These are phyloP conservation scores for Aspergillus latus DNA, from an alignment of 2,329 filamentous ascomycete species.

Conservation along the genomic window DNA sequence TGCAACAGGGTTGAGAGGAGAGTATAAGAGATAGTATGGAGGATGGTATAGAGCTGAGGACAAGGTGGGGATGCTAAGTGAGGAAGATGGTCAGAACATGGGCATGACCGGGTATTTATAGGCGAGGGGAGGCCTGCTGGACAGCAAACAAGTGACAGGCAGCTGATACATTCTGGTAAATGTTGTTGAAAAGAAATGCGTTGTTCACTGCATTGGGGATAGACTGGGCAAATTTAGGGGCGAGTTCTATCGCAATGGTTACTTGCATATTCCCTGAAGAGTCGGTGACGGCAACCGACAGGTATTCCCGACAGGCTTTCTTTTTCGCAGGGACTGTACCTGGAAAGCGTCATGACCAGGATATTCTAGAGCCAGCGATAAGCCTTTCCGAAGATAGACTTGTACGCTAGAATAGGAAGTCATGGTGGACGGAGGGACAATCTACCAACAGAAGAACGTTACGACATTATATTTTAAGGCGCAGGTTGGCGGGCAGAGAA, in stretches of 20 bases:
- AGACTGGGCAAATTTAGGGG: no score
- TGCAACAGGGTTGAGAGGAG: no score
- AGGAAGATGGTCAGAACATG: no score
- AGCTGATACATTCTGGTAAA: neutral
- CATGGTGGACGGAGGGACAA: no score
- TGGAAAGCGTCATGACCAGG: neutral
- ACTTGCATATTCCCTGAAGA: neutral
- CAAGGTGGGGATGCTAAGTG: no score
- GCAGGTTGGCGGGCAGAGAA: slow-evolving; percentile 5
- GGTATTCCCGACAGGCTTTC: no score
- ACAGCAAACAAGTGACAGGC: neutral
- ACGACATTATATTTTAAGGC: slow-evolving; percentile 14
- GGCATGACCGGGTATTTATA: neutral
- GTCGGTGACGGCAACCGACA: no score
- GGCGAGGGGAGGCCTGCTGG: neutral
- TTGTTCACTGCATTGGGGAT: neutral
- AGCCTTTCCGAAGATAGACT: no score
- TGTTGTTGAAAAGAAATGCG: neutral
- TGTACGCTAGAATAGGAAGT: no score
- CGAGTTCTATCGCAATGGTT: neutral
- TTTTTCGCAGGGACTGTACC: neutral
- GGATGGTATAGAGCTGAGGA: no score
- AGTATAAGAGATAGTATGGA: no score
- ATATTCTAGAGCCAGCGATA: neutral
- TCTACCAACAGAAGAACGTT: slow-evolving; percentile 3